These are phyloP conservation scores for Coprinopsis marcescibilis DNA, from an alignment of 768 basidiomycete genomes.

Conservation along the genomic window DNA sequence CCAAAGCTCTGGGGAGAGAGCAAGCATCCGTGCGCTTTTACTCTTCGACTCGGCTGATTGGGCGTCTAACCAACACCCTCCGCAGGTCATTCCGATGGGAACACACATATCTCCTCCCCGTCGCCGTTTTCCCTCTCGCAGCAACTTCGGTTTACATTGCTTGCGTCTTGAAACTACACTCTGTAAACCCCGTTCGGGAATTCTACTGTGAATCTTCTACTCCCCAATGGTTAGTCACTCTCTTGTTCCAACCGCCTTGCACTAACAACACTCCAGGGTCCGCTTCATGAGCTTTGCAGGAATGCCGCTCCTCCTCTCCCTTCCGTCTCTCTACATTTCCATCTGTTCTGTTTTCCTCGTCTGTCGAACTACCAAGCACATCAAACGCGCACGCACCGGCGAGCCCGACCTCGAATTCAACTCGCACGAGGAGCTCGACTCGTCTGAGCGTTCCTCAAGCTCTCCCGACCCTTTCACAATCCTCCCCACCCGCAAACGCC, in stretches of 20 bases:
- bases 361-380: constrained; percentile 29
- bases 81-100: constrained; percentile 48
- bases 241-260: background rate
- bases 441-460: no score
- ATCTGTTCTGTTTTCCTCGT: constrained; percentile 34
- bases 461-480: no score
- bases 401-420: constrained; percentile 7
- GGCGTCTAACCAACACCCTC: background rate
- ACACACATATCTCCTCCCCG: constrained; percentile 34
- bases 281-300: constrained; percentile 63
- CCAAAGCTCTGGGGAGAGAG: constrained; percentile 38
- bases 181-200: constrained; percentile 42
- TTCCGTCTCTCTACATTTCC: constrained; percentile 50
- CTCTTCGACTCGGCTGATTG: constrained; percentile 6
- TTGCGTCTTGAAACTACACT: constrained; percentile 37
- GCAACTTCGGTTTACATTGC: constrained; percentile 38
- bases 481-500: no score
- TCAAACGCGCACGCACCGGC: constrained; percentile 27
- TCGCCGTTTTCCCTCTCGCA: constrained; percentile 43
- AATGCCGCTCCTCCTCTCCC: constrained; percentile 40
- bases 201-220: constrained; percentile 55
- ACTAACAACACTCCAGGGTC: constrained; percentile 30
- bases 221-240: constrained; percentile 47
- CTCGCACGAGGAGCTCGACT: no score
- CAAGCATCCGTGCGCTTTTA: constrained; percentile 20